These are phyloP conservation scores for Epichloe sp. DNA, from an alignment of 2,329 filamentous ascomycete species.

Conservation along the genomic window DNA sequence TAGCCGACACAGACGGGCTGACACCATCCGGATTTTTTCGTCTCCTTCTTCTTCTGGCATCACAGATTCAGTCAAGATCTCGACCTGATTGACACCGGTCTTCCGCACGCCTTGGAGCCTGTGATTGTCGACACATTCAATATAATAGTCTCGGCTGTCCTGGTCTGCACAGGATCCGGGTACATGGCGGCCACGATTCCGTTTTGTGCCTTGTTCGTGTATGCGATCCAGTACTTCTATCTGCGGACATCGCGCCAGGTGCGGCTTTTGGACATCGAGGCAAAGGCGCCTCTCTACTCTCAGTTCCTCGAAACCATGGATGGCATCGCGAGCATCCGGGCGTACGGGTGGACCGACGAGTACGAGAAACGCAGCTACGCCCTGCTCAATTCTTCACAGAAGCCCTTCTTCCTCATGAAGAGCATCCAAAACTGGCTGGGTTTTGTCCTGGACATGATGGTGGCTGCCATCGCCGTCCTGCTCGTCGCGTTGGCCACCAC, in stretches of 20 bases:
- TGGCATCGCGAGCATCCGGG: slow-evolving; percentile 6
- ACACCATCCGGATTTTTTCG: too few relatives aligned
- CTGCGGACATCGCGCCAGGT: slow-evolving; percentile 7
- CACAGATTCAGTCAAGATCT: too few relatives aligned
- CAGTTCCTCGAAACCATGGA: slow-evolving; percentile 6
- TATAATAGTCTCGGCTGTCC: too few relatives aligned
- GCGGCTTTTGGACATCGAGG: slow-evolving; percentile 7
- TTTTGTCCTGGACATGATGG: slow-evolving; percentile 31
- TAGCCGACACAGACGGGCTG: too few relatives aligned
- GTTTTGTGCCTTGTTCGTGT: not conserved
- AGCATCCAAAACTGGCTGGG: slow-evolving; percentile 39
- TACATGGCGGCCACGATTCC: too few relatives aligned
- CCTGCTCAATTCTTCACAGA: not conserved
- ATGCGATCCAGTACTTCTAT: slow-evolving; percentile 12
- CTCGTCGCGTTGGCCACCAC: slow-evolving; percentile 32
- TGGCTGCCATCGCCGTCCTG: slow-evolving; percentile 27
- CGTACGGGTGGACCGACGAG: slow-evolving; percentile 6
- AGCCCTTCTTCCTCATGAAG: slow-evolving; percentile 26
- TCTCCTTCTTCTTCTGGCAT: too few relatives aligned
- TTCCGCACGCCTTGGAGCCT: too few relatives aligned
- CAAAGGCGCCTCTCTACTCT: slow-evolving; percentile 6
- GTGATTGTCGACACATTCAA: too few relatives aligned
- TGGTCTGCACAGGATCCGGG: too few relatives aligned
- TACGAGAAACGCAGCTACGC: not conserved
- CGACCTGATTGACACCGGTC: too few relatives aligned